Conservation (phyloP, 495 filamentous ascomycete genomes). For the Aspergillus baeticus region DNA sequence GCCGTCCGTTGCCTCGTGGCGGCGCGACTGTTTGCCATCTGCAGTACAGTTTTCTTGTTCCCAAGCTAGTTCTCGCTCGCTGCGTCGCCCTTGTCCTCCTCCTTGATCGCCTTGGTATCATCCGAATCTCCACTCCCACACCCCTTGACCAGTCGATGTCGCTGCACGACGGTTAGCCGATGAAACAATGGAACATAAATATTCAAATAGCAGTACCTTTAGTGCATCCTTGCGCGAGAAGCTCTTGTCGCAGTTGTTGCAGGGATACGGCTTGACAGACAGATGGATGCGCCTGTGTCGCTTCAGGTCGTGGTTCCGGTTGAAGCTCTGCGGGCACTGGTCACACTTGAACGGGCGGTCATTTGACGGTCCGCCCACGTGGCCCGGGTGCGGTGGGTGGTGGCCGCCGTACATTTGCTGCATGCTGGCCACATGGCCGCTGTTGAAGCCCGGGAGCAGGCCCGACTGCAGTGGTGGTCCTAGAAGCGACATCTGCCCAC, state of each 20-base stretch:
- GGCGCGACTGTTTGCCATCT: no score
- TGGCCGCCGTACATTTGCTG: conserved; percentile 55
- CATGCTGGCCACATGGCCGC: conserved; percentile 55
- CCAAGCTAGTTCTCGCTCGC: conserved; percentile 5
- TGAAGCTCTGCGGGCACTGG: conserved; percentile 88
- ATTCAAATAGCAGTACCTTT: conserved; percentile 62
- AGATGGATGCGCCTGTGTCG: conserved; percentile 94
- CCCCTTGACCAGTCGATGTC: conserved; percentile 91
- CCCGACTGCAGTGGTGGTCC: conserved; percentile 57
- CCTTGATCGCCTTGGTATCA: conserved; percentile 15
- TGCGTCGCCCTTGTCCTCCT: conserved; percentile 18
- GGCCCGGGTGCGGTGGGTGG: conserved; percentile 39
- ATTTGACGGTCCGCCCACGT: conserved; percentile 48
- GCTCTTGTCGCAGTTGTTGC: conserved; percentile 89
- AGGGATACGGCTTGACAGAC: conserved; percentile 94
- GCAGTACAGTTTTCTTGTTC: no score
- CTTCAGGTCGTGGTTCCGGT: conserved; percentile 95
- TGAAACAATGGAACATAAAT: conserved; percentile 19
- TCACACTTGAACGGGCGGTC: conserved; percentile 96
- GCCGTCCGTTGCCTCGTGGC: no score
- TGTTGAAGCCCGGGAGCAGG: conserved; percentile 52
- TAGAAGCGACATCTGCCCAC: conserved; percentile 65
- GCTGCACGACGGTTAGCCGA: conserved; percentile 53
- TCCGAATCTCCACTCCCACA: conserved; percentile 61
- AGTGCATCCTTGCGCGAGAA: conserved; percentile 96